Conservation (phyloP, 2,329 filamentous ascomycete species). For the Paracoccidioides brasiliensis region DNA sequence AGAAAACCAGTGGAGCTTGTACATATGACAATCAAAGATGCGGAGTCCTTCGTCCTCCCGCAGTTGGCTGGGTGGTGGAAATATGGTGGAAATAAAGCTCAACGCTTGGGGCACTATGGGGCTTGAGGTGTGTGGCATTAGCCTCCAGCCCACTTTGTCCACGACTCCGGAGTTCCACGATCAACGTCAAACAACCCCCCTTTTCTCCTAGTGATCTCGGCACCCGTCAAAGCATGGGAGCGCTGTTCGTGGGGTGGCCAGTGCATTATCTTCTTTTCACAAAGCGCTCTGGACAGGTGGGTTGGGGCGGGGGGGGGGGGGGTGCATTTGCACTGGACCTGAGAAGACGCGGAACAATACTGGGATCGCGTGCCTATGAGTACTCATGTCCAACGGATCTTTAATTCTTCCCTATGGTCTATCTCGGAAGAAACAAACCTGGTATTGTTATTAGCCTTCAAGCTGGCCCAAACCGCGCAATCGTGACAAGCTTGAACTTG, state of each 20-base stretch:
- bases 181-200: not conserved
- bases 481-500: not conserved
- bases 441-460: not conserved
- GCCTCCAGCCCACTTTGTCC: not conserved
- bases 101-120: slow-evolving; percentile 1
- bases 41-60: no score
- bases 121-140: not conserved
- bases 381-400: not conserved
- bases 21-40: no score
- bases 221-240: no score
- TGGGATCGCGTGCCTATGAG: not conserved
- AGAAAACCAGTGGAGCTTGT: no score
- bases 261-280: not conserved
- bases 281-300: not conserved
- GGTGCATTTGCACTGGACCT: not conserved
- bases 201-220: no score
- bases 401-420: not conserved
- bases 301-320: no score
- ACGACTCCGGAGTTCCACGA: no score
- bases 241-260: not conserved
- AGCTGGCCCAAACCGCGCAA: no score
- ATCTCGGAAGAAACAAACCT: not conserved
- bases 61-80: not conserved
- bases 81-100: not conserved
- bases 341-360: not conserved